Conservation (phyloP, 805 yeast species). For the Osmozyma mogii region DNA sequence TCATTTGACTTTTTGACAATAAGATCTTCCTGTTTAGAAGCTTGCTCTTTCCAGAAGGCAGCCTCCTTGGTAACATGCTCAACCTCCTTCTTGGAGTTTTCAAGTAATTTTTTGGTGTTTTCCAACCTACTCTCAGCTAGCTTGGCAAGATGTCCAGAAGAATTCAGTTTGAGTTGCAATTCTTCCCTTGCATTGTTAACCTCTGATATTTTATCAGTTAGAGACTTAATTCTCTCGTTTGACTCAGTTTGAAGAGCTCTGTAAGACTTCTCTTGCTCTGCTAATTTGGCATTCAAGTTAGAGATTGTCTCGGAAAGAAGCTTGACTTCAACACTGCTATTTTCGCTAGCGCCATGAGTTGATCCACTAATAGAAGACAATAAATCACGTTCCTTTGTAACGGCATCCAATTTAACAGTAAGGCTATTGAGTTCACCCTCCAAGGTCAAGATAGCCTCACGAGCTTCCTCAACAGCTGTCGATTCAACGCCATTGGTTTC, state of each 20-base stretch:
- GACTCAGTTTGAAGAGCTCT: slow-evolving; percentile 30
- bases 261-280: slow-evolving; percentile 31
- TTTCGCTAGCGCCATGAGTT: slow-evolving; percentile 3
- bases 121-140: slow-evolving; percentile 46
- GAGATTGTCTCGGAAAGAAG: slow-evolving; percentile 19
- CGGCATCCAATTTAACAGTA: slow-evolving; percentile 44
- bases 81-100: slow-evolving; percentile 21
- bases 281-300: slow-evolving; percentile 26
- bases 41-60: slow-evolving; percentile 34
- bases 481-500: slow-evolving; percentile 34
- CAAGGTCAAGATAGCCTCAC: slow-evolving; percentile 56
- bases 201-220: slow-evolving; percentile 31
- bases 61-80: slow-evolving; percentile 21
- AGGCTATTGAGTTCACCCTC: slow-evolving; percentile 50
- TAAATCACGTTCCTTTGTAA: slow-evolving; percentile 63
- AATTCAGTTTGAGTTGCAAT: slow-evolving; percentile 42
- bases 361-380: slow-evolving; percentile 26
- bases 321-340: slow-evolving; percentile 12
- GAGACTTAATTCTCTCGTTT: slow-evolving; percentile 34
- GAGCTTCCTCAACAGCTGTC: slow-evolving; percentile 52
- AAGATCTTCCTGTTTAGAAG: slow-evolving; percentile 30
- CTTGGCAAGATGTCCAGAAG: slow-evolving; percentile 45
- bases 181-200: slow-evolving; percentile 27
- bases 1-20: slow-evolving; percentile 37
- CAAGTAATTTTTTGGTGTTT: slow-evolving; percentile 29